Evolutionary conservation across 768 basidiomycete species (phyloP), one percentile per base, ranked within the genome.

Genomic region (Mycena belliarum): DNA sequence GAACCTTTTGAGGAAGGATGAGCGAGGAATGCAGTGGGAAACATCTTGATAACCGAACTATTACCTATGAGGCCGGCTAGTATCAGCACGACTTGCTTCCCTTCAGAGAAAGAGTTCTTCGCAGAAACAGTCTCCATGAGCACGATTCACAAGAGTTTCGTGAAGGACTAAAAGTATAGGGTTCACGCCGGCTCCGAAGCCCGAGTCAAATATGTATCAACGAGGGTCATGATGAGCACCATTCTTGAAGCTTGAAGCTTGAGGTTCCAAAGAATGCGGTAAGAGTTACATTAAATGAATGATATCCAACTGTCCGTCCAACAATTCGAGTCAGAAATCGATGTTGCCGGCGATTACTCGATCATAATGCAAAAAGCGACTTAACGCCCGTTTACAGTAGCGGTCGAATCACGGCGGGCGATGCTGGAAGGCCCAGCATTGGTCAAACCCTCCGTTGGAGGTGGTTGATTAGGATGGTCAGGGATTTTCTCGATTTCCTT

Each of bases 401-500:
- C 84, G 24, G 81, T 78, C 11, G 89, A 89, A 64, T 90, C 88
- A 72, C 86, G 79, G 60, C 86, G 76, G 63, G 72, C 72, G 21
- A 75, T 72, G 57, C 70, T 72, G 33, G 73, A 68, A 14, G 77
- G 72, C 49, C 73, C 71, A 63, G 73, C 63, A 25, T 63, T 69
- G 49, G 71, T 66, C 60, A 70, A 66, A 49, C 68, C 71, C 51
- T 70, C 68, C 51, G 77, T 66, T 18, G 76, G 69, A 52, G 86
- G 82, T 43, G 75, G 69, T 66, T 79, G 82, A 70, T 95, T 97
- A 16, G 95, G 95, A 71, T 97, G 95, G 53, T 87, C 83, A 33
- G 93, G 88, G 69, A 99, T 95, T 73, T 88, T 88, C 52, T 86
- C 85, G 63, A 97, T 91, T 67, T 96, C 95, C 65, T 82, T 84